Base-by-base conservation (phyloP, 164 flowering plant species). In the Annona squamosa region DNA sequence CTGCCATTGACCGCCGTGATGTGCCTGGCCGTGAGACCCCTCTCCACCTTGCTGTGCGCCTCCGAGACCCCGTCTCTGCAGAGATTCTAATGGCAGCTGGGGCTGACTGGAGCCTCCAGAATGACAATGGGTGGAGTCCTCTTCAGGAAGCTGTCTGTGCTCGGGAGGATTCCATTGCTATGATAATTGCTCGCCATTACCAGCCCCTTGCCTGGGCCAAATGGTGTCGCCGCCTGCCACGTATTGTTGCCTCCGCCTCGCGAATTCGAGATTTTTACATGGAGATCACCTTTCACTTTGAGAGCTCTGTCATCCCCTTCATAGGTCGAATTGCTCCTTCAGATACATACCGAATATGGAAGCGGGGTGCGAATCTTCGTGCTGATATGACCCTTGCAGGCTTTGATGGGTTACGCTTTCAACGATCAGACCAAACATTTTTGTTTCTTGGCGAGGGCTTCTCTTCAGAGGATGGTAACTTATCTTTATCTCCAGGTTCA, bases 351-450 rank as follows among this genome's bases (percentile, higher is more conserved):
- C 86, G 98, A 43, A 91, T 95, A 69, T 93, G 98, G 99, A 95
- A 95, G 76, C 92, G 97, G 12, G 99, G 99, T 18, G 85, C 99
- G 4, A 95, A 93, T 78, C 88, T 95, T 26, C 94, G 99, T 43
- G 98, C 99, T 66, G 99, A 95, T 76, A 95, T 93, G 98, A 93
- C 99, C 71, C 94, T 95, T 77, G 98, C 99, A 17, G 99, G 99
- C 0, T 95, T 95, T 80, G 99, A 95, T 82, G 99, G 99, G 26
- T 90, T 95, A 67, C 92, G 97, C 46, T 89, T 95, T 76, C 99
- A 95, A 70, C 84, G 99, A 41, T 93, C 99, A 37, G 99, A 95
- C 67, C 99, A 95, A 63, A 93, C 98, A 45, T 93, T 95, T 73
- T 83, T 95, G 59, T 95, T 95, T 73, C 92, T 95, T 45, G 99